Evolutionary conservation across 768 basidiomycete genomes (phyloP).

Genomic region (Steccherinum ochraceum): DNA sequence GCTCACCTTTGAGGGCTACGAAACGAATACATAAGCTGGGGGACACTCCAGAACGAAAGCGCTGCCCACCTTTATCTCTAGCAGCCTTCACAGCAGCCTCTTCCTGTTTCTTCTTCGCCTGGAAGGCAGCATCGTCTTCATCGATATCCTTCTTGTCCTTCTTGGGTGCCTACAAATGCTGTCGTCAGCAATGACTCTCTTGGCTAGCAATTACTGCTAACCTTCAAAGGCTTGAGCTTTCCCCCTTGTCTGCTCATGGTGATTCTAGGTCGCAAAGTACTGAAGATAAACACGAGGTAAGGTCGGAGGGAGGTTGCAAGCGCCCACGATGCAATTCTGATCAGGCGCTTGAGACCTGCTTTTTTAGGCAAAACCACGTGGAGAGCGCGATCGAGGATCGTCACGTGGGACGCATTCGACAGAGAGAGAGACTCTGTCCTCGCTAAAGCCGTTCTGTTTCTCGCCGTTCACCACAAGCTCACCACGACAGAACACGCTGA

Average conservation of each 20-base stretch:
- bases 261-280: no score
- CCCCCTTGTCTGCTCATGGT: slow-evolving; percentile 76
- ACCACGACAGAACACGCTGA: no score
- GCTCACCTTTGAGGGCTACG: slow-evolving; percentile 50
- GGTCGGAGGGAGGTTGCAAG: no score
- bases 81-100: slow-evolving; percentile 68
- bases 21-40: background rate
- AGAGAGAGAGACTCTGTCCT: no score
- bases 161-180: slow-evolving; percentile 60
- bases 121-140: slow-evolving; percentile 68
- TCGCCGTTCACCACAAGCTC: no score
- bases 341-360: no score
- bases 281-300: no score
- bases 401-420: no score
- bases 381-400: no score
- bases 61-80: slow-evolving; percentile 57
- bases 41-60: slow-evolving; percentile 3
- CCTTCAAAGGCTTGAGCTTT: slow-evolving; percentile 87
- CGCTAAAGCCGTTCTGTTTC: no score
- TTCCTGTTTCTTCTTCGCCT: slow-evolving; percentile 72
- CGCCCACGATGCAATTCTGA: no score
- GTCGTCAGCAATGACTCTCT: background rate
- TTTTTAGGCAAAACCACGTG: no score
- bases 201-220: slow-evolving; percentile 16
- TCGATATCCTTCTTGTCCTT: slow-evolving; percentile 69